Conservation (phyloP, 495 filamentous ascomycete genomes). For the Penicillium mononematosum region DNA sequence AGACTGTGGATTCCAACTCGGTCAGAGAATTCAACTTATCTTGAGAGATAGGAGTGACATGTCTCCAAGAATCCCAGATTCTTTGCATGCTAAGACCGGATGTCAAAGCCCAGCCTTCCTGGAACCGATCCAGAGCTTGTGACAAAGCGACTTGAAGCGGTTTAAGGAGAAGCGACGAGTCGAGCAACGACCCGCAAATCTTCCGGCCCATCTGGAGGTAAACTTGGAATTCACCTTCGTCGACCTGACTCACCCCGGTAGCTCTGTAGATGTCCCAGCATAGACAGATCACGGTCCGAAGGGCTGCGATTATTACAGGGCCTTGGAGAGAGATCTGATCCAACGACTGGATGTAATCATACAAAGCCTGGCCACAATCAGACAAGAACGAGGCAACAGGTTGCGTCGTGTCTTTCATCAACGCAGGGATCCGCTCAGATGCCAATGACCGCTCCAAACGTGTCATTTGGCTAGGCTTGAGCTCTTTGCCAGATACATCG, state of each 20-base stretch:
- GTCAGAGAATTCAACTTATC: constrained; percentile 50
- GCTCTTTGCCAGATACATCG: constrained; percentile 36
- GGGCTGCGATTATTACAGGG: constrained; percentile 29
- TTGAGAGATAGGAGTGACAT: constrained; percentile 57
- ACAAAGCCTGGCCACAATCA: constrained; percentile 41
- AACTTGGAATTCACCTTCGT: constrained; percentile 56
- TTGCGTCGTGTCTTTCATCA: constrained; percentile 65
- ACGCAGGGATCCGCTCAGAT: constrained; percentile 53
- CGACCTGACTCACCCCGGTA: constrained; percentile 42
- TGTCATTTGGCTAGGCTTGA: constrained; percentile 63
- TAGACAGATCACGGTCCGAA: constrained; percentile 52
- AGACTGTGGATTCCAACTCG: constrained; percentile 66
- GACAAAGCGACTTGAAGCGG: constrained; percentile 38
- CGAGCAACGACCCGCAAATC: constrained; percentile 33
- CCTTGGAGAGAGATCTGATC: constrained; percentile 28
- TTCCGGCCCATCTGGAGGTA: constrained; percentile 49
- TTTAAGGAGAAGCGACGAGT: constrained; percentile 25
- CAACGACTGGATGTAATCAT: constrained; percentile 40
- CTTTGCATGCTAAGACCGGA: constrained; percentile 82
- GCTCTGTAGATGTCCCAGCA: constrained; percentile 58
- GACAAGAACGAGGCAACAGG: constrained; percentile 48
- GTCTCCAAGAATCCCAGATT: constrained; percentile 73
- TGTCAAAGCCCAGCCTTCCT: constrained; percentile 55
- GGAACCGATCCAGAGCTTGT: constrained; percentile 46
- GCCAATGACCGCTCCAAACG: constrained; percentile 67